These are phyloP conservation scores for Sugiyamaella japonica DNA, from an alignment of 1,139 yeast genomes.

Conservation along the genomic window DNA sequence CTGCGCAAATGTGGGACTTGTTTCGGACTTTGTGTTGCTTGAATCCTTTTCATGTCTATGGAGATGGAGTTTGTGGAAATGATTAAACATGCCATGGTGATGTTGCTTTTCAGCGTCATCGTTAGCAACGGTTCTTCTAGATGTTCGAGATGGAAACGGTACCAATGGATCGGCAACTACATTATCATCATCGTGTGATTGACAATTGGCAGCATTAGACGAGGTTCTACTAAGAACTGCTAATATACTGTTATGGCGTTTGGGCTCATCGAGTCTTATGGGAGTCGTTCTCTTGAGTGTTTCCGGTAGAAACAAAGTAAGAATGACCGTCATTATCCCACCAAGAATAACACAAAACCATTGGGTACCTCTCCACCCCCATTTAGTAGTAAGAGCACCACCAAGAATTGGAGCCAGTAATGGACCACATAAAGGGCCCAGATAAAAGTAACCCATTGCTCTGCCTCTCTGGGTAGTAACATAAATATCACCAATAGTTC, in stretches of 20 bases:
- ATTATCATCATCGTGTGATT: slow-evolving; percentile 11
- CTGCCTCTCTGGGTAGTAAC: slow-evolving; percentile 68
- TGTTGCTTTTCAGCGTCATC: slow-evolving; percentile 11
- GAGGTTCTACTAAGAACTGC: not conserved
- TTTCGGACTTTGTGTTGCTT: not conserved
- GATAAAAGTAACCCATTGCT: slow-evolving; percentile 78
- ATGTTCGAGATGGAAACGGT: slow-evolving; percentile 12
- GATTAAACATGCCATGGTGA: slow-evolving; percentile 3
- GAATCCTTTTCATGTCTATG: not conserved
- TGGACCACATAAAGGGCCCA: slow-evolving; percentile 84
- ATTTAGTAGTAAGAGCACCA: slow-evolving; percentile 66
- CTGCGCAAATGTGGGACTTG: not conserved
- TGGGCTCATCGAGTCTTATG: slow-evolving; percentile 4
- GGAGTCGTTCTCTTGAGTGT: slow-evolving; percentile 46
- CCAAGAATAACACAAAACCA: slow-evolving; percentile 77
- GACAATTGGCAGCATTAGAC: not conserved
- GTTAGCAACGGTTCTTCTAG: slow-evolving; percentile 1
- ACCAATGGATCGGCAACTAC: slow-evolving; percentile 15
- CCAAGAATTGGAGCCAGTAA: slow-evolving; percentile 79
- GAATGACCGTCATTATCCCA: slow-evolving; percentile 52
- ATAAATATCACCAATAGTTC: slow-evolving; percentile 76
- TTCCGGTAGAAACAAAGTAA: slow-evolving; percentile 68
- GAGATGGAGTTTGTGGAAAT: slow-evolving; percentile 4
- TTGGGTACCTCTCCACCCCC: slow-evolving; percentile 91
- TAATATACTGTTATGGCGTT: slow-evolving; percentile 1